These are phyloP conservation scores for Claviceps sp. DNA, from an alignment of 2,329 filamentous ascomycete genomes.

Conservation along the genomic window DNA sequence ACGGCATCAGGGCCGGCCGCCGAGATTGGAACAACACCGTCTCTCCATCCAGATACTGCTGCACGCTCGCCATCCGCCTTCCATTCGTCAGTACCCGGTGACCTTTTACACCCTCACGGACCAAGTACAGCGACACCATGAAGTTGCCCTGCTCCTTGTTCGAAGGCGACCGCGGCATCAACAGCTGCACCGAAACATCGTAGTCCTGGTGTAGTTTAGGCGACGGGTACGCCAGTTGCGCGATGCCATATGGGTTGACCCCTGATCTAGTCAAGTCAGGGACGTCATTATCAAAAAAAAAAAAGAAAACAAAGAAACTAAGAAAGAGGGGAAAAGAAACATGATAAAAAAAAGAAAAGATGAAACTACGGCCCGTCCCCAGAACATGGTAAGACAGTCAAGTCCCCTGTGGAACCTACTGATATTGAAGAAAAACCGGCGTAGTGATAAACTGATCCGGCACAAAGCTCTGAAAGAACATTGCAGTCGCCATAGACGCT, in stretches of 20 bases:
- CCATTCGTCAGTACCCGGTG: neutral
- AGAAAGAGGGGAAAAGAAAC: no score
- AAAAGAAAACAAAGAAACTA: neutral
- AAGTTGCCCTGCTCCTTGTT: slow-evolving; percentile 81
- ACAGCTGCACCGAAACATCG: slow-evolving; percentile 64
- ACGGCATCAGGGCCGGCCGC: slow-evolving; percentile 67
- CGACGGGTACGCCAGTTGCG: slow-evolving; percentile 30
- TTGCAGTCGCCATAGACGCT: slow-evolving; percentile 33
- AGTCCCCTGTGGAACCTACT: slow-evolving; percentile 23
- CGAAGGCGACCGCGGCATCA: slow-evolving; percentile 60
- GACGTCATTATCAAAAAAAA: slow-evolving; percentile 4
- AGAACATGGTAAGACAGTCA: no score
- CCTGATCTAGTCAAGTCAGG: slow-evolving; percentile 25
- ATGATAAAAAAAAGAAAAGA: neutral
- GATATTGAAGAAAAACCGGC: slow-evolving; percentile 45
- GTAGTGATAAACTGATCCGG: slow-evolving; percentile 39
- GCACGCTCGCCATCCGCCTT: slow-evolving; percentile 7
- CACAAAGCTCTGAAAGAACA: slow-evolving; percentile 44
- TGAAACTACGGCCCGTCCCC: neutral
- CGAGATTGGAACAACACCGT: slow-evolving; percentile 48
- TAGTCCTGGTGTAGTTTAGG: slow-evolving; percentile 66
- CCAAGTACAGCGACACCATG: slow-evolving; percentile 73
- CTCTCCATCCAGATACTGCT: slow-evolving; percentile 22
- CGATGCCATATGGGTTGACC: slow-evolving; percentile 38
- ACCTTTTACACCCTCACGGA: slow-evolving; percentile 22